Evolutionary conservation across 345 rosid species (phyloP).

Genomic region (Gossypium raimondii): DNA sequence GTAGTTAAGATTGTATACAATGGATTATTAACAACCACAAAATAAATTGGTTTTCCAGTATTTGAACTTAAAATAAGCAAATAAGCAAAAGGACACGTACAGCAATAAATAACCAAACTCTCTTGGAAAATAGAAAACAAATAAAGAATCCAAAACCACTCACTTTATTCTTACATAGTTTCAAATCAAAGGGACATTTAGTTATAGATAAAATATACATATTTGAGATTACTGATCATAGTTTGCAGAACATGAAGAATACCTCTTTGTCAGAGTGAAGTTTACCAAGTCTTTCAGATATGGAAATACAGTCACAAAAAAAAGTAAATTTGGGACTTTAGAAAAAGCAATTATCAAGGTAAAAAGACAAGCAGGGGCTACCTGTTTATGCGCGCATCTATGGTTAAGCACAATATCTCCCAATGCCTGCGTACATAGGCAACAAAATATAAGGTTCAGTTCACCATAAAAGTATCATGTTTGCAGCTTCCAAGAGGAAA

Average conservation of each 20-base stretch:
- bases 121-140: background rate
- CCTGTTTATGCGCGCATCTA: slow-evolving; percentile 55
- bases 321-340: background rate
- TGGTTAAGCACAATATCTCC: slow-evolving; percentile 56
- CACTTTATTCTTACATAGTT: background rate
- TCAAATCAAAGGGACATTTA: background rate
- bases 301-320: background rate
- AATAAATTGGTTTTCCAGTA: background rate
- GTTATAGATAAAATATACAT: background rate
- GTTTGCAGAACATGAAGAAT: background rate
- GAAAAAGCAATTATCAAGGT: background rate
- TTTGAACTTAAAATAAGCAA: background rate
- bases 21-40: background rate
- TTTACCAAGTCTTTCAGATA: background rate
- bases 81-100: background rate
- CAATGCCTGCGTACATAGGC: slow-evolving; percentile 30
- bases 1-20: background rate
- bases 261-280: background rate
- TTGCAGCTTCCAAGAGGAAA: background rate
- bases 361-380: background rate
- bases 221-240: background rate
- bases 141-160: background rate
- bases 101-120: background rate
- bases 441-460: slow-evolving; percentile 14
- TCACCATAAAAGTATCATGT: background rate